Percentiles rank a stretch among this genome's conserved stretches.
These are phyloP conservation scores for Trichophyton rubrum DNA, from an alignment of 2,329 filamentous ascomycete species.

Conservation along the genomic window DNA sequence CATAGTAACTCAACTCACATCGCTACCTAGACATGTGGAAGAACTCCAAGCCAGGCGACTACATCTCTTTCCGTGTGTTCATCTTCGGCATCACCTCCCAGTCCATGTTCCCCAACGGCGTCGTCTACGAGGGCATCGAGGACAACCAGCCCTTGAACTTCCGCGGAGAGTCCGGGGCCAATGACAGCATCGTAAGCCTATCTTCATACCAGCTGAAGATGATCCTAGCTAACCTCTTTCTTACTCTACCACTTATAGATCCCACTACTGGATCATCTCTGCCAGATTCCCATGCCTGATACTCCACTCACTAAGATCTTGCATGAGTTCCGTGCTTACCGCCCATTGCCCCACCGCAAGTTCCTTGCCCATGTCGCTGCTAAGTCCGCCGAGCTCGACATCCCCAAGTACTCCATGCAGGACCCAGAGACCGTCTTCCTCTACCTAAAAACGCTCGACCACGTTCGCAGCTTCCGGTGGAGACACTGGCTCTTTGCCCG, in stretches of 20 bases:
- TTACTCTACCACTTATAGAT: constrained; percentile 36
- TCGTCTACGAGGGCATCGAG: constrained; percentile 75
- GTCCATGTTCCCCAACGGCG: constrained; percentile 86
- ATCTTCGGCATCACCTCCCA: constrained; percentile 93
- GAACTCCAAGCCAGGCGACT: constrained; percentile 69
- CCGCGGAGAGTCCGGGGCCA: constrained; percentile 84
- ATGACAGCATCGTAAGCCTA: constrained; percentile 61
- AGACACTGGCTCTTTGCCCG: constrained; percentile 38
- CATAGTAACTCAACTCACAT: background rate
- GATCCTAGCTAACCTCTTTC: background rate
- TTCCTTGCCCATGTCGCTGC: constrained; percentile 63
- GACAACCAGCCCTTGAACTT: constrained; percentile 61
- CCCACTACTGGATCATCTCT: constrained; percentile 75
- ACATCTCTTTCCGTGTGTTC: constrained; percentile 86
- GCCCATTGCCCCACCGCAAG: constrained; percentile 75
- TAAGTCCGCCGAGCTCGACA: constrained; percentile 37
- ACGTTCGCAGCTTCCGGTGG: constrained; percentile 39
- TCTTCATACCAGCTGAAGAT: background rate
- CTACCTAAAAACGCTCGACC: constrained; percentile 35
- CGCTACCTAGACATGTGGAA: constrained; percentile 61
- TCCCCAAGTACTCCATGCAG: constrained; percentile 26
- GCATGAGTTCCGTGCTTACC: constrained; percentile 75
- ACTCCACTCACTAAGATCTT: constrained; percentile 84
- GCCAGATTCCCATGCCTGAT: constrained; percentile 74
- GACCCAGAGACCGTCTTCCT: constrained; percentile 32